phyloP scores from a whole-genome alignment of 352 stramenopile genomes.

The Phytophthora pistaciae region DNA sequence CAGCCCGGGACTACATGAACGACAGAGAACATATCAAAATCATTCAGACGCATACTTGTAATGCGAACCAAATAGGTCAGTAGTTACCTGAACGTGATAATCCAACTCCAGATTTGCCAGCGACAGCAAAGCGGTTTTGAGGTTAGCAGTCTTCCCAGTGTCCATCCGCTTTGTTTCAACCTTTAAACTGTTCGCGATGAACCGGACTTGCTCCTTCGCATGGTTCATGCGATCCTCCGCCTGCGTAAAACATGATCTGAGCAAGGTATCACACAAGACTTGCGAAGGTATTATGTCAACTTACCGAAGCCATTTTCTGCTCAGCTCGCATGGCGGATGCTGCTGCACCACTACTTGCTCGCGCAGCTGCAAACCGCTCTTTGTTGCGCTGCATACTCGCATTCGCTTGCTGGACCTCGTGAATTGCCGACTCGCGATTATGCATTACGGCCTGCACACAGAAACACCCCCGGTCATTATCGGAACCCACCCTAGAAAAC shows the following conservation, averaged over 20 bases:
- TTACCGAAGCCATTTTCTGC: conserved; percentile 88
- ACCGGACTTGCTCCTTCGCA: conserved; percentile 88
- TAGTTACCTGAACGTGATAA: conserved; percentile 79
- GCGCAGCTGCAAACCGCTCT: conserved; percentile 85
- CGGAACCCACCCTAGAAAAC: neutral
- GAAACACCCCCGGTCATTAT: conserved; percentile 12
- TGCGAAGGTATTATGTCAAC: conserved; percentile 2
- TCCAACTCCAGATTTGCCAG: conserved; percentile 83
- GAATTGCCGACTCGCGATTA: conserved; percentile 87
- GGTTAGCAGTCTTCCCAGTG: conserved; percentile 76
- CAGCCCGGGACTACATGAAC: conserved; percentile 56
- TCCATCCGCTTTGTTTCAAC: conserved; percentile 87
- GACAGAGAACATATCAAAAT: conserved; percentile 20
- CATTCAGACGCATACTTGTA: neutral
- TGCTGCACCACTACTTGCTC: conserved; percentile 84
- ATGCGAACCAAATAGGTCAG: neutral
- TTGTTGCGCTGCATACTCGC: conserved; percentile 92
- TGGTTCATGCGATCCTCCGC: conserved; percentile 90
- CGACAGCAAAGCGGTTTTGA: conserved; percentile 82
- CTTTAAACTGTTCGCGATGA: conserved; percentile 89
- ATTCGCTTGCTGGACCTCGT: conserved; percentile 91
- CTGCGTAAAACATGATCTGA: conserved; percentile 27
- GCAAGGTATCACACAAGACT: neutral
- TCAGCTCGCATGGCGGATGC: conserved; percentile 89
- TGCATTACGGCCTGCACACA: conserved; percentile 79